These are phyloP conservation scores for Punica granatum DNA, from an alignment of 345 rosid genomes.

Conservation along the genomic window DNA sequence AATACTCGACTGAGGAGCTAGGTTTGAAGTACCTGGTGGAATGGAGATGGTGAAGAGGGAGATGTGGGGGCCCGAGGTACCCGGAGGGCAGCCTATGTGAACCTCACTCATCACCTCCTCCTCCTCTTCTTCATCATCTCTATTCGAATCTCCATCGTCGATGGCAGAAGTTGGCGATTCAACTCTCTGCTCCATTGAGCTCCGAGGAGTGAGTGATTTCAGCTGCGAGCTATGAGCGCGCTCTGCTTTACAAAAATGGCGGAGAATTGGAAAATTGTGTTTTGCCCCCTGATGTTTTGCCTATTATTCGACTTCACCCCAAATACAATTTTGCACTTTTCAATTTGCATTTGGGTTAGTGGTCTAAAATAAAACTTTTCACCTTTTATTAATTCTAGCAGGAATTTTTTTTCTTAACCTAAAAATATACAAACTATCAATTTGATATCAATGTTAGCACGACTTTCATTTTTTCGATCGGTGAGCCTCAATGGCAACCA, in stretches of 20 bases:
- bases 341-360: too few species aligned
- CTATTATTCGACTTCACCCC: too few species aligned
- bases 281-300: too few species aligned
- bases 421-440: too few species aligned
- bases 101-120: conserved; percentile 78
- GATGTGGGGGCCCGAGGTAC: conserved; percentile 40
- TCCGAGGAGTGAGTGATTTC: background rate
- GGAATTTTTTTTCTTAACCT: too few species aligned
- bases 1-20: background rate
- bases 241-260: background rate
- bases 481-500: too few species aligned
- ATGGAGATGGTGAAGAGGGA: conserved; percentile 54
- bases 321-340: too few species aligned
- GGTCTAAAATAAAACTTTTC: too few species aligned
- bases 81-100: conserved; percentile 73
- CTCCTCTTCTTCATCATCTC: conserved; percentile 11
- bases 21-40: conserved; percentile 35
- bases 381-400: too few species aligned
- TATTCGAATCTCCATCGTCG: background rate
- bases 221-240: background rate
- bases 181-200: conserved; percentile 3
- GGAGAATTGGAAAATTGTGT: too few species aligned
- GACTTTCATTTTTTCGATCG: too few species aligned
- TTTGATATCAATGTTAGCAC: too few species aligned
- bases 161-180: background rate